phyloP scores from a whole-genome alignment of 371 early-diverging fungal genomes.

The Mycotypha africana region DNA sequence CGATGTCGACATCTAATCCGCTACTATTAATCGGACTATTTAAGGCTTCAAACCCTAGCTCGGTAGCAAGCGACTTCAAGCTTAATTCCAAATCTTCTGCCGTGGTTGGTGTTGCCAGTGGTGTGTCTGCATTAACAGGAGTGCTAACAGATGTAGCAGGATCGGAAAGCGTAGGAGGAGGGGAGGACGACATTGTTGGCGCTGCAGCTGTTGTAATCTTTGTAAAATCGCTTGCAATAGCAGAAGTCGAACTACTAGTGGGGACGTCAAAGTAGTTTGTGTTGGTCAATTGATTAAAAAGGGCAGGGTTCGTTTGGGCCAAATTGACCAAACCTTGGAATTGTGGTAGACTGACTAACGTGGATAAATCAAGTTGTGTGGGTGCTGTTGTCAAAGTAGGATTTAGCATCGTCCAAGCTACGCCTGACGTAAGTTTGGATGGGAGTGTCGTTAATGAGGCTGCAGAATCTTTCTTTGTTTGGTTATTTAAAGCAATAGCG shows the following conservation, averaged over 20 bases:
- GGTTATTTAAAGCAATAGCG: constrained; percentile 39
- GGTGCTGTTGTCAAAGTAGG: not conserved
- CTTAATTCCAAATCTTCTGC: constrained; percentile 15
- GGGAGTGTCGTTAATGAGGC: constrained; percentile 20
- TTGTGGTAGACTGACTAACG: constrained; percentile 21
- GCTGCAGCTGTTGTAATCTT: too few relatives aligned
- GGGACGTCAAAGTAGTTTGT: constrained; percentile 13
- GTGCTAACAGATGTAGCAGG: not conserved
- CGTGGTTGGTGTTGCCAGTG: constrained; percentile 1
- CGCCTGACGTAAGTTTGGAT: too few relatives aligned
- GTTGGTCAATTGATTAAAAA: constrained; percentile 26
- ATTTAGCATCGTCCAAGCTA: not conserved
- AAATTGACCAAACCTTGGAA: constrained; percentile 22
- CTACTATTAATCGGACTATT: not conserved
- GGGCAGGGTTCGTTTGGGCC: constrained; percentile 24
- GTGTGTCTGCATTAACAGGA: not conserved
- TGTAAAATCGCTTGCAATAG: not conserved
- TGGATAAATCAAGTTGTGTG: constrained; percentile 9
- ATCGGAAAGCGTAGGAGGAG: not conserved
- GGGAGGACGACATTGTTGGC: too few relatives aligned
- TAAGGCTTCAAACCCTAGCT: constrained; percentile 14
- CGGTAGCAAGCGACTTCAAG: constrained; percentile 15
- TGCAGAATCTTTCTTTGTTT: constrained; percentile 29
- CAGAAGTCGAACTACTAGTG: not conserved
- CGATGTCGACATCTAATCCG: constrained; percentile 20